Evolutionary conservation across 75 land plant species (phyloP).

Genomic region (Larix kaempferi): DNA sequence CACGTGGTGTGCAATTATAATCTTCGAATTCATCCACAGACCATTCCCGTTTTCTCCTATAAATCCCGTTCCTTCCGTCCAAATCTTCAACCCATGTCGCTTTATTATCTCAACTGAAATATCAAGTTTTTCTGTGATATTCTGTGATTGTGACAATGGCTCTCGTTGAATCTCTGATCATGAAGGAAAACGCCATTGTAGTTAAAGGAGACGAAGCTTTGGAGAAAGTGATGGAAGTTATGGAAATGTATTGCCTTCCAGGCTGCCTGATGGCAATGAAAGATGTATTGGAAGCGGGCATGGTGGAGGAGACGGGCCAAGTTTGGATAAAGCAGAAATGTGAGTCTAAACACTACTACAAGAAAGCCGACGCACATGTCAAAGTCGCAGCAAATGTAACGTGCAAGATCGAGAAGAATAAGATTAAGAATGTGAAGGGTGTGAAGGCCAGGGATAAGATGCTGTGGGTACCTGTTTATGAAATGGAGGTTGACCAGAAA

Average conservation of each 20-base stretch:
- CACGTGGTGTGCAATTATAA: no score
- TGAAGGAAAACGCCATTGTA: neutral
- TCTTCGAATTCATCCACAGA: no score
- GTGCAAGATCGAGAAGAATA: no score
- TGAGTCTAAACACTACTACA: slow-evolving; percentile 20
- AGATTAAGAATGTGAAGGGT: no score
- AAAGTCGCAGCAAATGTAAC: slow-evolving; percentile 13
- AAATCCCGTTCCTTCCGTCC: no score
- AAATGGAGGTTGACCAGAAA: neutral
- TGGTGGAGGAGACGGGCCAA: slow-evolving; percentile 13
- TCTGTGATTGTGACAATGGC: no score
- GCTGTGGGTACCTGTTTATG: slow-evolving; percentile 29
- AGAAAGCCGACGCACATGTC: slow-evolving; percentile 14
- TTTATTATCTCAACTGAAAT: no score
- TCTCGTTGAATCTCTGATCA: no score
- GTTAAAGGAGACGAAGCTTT: neutral
- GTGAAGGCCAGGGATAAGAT: neutral
- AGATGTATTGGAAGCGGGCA: slow-evolving; percentile 15
- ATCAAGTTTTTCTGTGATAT: no score
- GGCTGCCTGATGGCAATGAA: slow-evolving; percentile 16
- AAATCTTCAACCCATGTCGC: no score
- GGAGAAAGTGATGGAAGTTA: neutral
- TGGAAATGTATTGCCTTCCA: slow-evolving; percentile 12
- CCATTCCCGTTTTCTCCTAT: no score
- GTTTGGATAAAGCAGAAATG: slow-evolving; percentile 18